Base-by-base conservation (phyloP, 495 filamentous ascomycete species). In the Podospora sp. region DNA sequence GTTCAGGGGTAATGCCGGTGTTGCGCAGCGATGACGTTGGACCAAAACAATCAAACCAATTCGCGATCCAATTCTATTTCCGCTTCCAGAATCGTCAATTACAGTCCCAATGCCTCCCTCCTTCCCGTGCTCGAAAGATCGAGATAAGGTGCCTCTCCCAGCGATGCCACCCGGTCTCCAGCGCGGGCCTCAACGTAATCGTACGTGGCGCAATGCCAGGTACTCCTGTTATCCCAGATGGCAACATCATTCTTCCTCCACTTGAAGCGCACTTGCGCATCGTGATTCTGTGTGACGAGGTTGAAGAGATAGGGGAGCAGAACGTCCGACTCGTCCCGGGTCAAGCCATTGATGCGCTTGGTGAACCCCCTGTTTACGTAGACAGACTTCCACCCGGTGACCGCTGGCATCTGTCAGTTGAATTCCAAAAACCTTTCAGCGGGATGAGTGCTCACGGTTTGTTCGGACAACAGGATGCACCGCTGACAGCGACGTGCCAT, bases 291-390 rank as follows among this genome's bases (percentile, higher is more conserved):
- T 14, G 83, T 73, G 55, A 91, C 77, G 56, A 92, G 76, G 71
- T 91, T 86, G 62, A 87, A 90, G 33, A 93, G 84, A 49, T 89
- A 88, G 7, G 77, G 68, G 21, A 92, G 80, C 62, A 93, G 87
- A 12, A 85, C 80, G 67, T 92, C 88, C 21, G 87, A 88, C 78
- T 92, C 90, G 62, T 82, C 83, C 59, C 89, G 88, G 55, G 91
- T 90, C 20, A 95, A 75, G 0, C 92, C 91, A 40, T 90, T 82
- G 66, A 94, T 91, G 58, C 86, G 85, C 68, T 87, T 92, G 62
- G 92, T 89, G 75, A 95, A 94, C 46, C 91, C 91, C 3, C 89
- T 89, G 75, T 93, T 93, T 71, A 91, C 82, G 73, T 91, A 94
- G 11, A 94, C 81, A 22, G 89, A 89, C 72, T 92, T 94, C 83